phyloP scores from a whole-genome alignment of 1,284 basidiomycete genomes.

The Apiotrichum siamense region DNA sequence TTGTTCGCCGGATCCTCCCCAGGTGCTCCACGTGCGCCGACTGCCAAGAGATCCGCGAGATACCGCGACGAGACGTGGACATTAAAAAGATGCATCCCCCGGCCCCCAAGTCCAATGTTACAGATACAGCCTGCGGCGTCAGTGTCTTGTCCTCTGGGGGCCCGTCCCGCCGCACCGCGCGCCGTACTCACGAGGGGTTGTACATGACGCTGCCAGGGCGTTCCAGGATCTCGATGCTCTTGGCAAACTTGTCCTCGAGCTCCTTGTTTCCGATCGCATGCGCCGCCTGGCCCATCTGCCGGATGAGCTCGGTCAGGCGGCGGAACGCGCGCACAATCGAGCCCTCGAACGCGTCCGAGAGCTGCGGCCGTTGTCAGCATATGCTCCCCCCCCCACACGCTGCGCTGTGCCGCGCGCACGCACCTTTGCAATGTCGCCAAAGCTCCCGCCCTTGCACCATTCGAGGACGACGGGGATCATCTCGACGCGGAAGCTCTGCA shows the following conservation, averaged over 20 bases:
- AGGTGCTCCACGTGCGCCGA: too few relatives aligned
- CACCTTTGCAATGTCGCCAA: conserved; percentile 93
- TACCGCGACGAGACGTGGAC: too few relatives aligned
- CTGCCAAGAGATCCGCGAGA: too few relatives aligned
- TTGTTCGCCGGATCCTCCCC: too few relatives aligned
- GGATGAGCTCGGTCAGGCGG: conserved; percentile 83
- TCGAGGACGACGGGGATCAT: conserved; percentile 95
- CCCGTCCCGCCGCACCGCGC: conserved; percentile 54
- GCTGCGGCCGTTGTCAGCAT: not conserved
- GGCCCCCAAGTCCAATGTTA: not conserved
- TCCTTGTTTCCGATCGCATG: conserved; percentile 95
- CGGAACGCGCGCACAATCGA: conserved; percentile 90
- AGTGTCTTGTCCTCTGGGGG: conserved; percentile 68
- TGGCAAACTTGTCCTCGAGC: conserved; percentile 83
- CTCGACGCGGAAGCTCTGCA: conserved; percentile 95
- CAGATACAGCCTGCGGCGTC: conserved; percentile 13
- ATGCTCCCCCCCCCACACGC: not conserved
- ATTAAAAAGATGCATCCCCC: not conserved
- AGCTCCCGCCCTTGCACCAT: conserved; percentile 97
- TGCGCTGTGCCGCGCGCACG: not conserved
- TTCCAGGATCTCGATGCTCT: conserved; percentile 80
- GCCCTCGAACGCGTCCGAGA: conserved; percentile 87
- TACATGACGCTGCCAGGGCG: conserved; percentile 90
- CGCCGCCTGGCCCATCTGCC: conserved; percentile 91
- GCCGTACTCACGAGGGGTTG: conserved; percentile 54